phyloP scores from a whole-genome alignment of 2,329 filamentous ascomycete species.

The Lomentospora prolificans region DNA sequence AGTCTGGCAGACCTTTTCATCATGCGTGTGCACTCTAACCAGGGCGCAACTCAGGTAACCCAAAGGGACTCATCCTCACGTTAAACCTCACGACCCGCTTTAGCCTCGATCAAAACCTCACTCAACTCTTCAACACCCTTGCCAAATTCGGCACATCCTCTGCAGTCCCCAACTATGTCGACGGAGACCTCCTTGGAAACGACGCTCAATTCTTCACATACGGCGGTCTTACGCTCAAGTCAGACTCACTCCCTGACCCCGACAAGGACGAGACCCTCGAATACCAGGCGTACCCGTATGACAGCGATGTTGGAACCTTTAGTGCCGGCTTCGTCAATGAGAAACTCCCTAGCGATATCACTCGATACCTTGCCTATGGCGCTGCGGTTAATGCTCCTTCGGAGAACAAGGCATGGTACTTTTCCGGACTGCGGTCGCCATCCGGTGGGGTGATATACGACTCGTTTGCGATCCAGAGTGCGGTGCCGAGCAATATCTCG shows the following conservation, averaged over 20 bases:
- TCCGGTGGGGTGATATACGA: slow-evolving; percentile 39
- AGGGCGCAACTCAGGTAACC: slow-evolving; percentile 33
- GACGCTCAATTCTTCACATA: slow-evolving; percentile 54
- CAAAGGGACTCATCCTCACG: slow-evolving; percentile 40
- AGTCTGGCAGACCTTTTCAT: too few species aligned
- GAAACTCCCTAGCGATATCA: slow-evolving; percentile 36
- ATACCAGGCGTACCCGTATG: slow-evolving; percentile 37
- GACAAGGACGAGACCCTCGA: slow-evolving; percentile 31
- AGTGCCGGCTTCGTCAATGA: slow-evolving; percentile 35
- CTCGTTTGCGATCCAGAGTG: slow-evolving; percentile 19
- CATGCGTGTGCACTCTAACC: slow-evolving; percentile 6
- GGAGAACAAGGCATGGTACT: slow-evolving; percentile 63
- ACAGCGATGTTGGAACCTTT: slow-evolving; percentile 1
- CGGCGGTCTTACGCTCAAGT: slow-evolving; percentile 41
- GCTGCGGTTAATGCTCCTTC: slow-evolving; percentile 55
- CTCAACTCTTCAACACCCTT: slow-evolving; percentile 35
- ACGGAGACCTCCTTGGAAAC: slow-evolving; percentile 58
- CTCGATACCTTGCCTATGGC: slow-evolving; percentile 54
- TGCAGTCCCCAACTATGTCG: slow-evolving; percentile 44
- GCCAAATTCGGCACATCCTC: slow-evolving; percentile 39
- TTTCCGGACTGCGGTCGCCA: slow-evolving; percentile 49
- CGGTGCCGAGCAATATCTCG: slow-evolving; percentile 33
- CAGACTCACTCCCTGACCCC: slow-evolving; percentile 26
- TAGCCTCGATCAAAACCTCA: slow-evolving; percentile 40
- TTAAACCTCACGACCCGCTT: slow-evolving; percentile 51